A percentile compares a stretch with the other conserved stretches of the same genome.
Evolutionary conservation across 441 rosid genomes (phyloP).

Genomic region (Gossypium laxum): DNA sequence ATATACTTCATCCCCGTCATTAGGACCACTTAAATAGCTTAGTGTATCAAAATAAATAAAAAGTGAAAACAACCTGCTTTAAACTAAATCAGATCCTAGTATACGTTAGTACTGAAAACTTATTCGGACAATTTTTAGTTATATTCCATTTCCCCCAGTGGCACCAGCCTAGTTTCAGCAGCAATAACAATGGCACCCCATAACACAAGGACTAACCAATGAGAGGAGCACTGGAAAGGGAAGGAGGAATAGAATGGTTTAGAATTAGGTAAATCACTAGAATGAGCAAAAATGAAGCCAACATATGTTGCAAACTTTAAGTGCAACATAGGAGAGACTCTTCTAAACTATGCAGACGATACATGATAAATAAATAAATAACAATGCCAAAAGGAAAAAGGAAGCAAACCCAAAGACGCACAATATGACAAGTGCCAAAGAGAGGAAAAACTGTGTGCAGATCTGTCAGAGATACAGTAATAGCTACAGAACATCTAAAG

Average conservation of each 20-base stretch:
- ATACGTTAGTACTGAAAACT: not conserved
- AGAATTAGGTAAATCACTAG: not conserved
- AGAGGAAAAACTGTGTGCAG: not conserved
- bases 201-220: not conserved
- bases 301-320: not conserved
- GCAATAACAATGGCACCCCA: not conserved
- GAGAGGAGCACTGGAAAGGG: not conserved
- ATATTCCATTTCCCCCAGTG: not conserved
- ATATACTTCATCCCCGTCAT: not conserved
- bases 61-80: not conserved
- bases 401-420: not conserved
- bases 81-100: not conserved
- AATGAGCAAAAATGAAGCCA: not conserved
- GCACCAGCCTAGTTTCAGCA: not conserved
- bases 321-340: not conserved
- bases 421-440: not conserved
- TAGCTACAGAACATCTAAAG: not conserved
- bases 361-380: not conserved
- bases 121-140: not conserved
- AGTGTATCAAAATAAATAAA: not conserved
- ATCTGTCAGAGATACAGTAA: not conserved
- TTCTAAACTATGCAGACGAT: not conserved
- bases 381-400: not conserved
- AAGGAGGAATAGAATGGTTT: not conserved
- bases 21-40: not conserved